These are phyloP conservation scores for Pythium sp. DNA, from an alignment of 352 stramenopile genomes.

Conservation along the genomic window DNA sequence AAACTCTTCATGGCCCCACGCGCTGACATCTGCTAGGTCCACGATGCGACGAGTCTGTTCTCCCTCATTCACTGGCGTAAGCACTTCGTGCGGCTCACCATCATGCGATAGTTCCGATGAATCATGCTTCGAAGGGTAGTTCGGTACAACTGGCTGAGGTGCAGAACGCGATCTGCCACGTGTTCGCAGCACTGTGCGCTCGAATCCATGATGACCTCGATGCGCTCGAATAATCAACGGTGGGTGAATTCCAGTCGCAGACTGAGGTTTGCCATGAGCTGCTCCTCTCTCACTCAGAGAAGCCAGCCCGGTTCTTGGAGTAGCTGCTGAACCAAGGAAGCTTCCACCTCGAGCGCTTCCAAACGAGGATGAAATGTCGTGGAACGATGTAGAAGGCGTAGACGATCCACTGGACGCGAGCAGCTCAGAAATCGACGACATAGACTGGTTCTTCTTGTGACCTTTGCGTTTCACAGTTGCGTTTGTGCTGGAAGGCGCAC, in stretches of 20 bases:
- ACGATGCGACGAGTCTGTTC: slow-evolving; percentile 29
- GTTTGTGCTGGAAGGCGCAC: slow-evolving; percentile 20
- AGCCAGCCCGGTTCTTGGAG: slow-evolving; percentile 64
- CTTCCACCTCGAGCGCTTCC: slow-evolving; percentile 26
- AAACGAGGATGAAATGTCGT: slow-evolving; percentile 48
- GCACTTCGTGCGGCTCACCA: slow-evolving; percentile 16
- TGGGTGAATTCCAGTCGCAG: slow-evolving; percentile 16
- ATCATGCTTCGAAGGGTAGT: slow-evolving; percentile 2
- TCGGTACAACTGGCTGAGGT: slow-evolving; percentile 32
- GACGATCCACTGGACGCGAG: slow-evolving; percentile 41
- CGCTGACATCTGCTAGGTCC: slow-evolving; percentile 55
- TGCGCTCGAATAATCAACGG: slow-evolving; percentile 9
- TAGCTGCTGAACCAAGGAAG: slow-evolving; percentile 49
- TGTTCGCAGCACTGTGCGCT: slow-evolving; percentile 28
- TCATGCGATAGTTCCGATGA: slow-evolving; percentile 5
- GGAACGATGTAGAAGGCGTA: slow-evolving; percentile 51
- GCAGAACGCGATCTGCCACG: slow-evolving; percentile 60
- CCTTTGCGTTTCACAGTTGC: slow-evolving; percentile 54
- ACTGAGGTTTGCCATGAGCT: slow-evolving; percentile 15
- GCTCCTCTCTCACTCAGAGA: slow-evolving; percentile 63
- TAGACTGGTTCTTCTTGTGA: slow-evolving; percentile 89
- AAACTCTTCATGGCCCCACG: slow-evolving; percentile 24
- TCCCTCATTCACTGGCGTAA: slow-evolving; percentile 27
- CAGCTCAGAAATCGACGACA: slow-evolving; percentile 87
- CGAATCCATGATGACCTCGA: slow-evolving; percentile 16